Evolutionary conservation across 192 early-diverging fungal species (phyloP).

Genomic region (Linnemannia exigua): DNA sequence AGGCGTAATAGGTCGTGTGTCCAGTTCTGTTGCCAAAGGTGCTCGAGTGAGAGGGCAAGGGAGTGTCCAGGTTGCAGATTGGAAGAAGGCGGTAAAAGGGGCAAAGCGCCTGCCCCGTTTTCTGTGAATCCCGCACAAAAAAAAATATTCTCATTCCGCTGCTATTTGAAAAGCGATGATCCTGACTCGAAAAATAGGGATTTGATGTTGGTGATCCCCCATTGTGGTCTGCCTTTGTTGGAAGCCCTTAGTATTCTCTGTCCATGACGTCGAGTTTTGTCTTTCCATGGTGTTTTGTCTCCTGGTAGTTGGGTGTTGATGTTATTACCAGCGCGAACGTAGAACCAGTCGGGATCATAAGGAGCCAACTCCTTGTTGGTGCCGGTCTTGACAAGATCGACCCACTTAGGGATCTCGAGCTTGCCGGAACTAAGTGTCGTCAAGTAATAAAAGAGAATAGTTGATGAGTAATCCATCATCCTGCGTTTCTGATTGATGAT

Average conservation of each 20-base stretch:
- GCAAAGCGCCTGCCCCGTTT: background rate
- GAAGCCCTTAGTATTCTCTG: background rate
- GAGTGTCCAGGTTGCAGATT: background rate
- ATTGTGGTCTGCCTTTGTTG: conserved; percentile 68
- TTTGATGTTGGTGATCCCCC: conserved; percentile 62
- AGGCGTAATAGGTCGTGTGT: background rate
- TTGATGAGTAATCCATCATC: conserved; percentile 10
- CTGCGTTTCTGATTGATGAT: conserved; percentile 29
- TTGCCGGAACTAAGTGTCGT: conserved; percentile 92
- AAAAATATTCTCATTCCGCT: conserved; percentile 1
- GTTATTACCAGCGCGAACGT: conserved; percentile 89
- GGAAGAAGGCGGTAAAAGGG: background rate
- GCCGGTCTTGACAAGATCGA: conserved; percentile 98
- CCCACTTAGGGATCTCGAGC: conserved; percentile 99
- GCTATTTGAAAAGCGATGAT: conserved; percentile 2
- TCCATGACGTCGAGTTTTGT: conserved; percentile 8
- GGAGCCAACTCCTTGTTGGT: conserved; percentile 98
- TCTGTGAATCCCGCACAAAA: background rate
- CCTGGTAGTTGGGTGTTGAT: background rate
- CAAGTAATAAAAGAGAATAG: background rate
- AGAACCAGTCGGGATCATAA: conserved; percentile 99
- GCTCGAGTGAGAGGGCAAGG: background rate
- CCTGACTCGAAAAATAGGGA: background rate
- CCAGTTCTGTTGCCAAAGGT: background rate
- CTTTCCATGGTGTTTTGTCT: too few relatives aligned